A percentile compares a stretch with the other conserved stretches of the same genome.
Evolutionary conservation across 371 early-diverging fungal species (phyloP).

Genomic region (Rhizopus microsporus): DNA sequence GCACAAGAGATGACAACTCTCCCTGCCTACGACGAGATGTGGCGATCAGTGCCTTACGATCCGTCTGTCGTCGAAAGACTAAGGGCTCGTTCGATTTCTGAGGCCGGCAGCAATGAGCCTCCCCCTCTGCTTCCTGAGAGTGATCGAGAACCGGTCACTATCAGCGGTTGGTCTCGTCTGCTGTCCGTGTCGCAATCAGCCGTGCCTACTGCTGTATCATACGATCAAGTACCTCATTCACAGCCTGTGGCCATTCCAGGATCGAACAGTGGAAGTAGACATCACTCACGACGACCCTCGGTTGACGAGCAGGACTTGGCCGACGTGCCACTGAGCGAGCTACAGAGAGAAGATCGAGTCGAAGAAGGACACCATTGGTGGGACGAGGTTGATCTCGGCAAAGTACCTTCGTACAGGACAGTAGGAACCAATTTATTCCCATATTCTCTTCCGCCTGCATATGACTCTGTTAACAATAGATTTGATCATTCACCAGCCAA

Average conservation of each 20-base stretch:
- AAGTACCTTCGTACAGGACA: slow-evolving; percentile 44
- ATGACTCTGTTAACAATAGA: slow-evolving; percentile 21
- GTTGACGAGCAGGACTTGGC: slow-evolving; percentile 1
- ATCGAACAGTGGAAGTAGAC: slow-evolving; percentile 19
- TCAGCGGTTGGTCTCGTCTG: slow-evolving; percentile 24
- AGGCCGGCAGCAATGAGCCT: slow-evolving; percentile 6
- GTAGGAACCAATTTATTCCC: slow-evolving; percentile 32
- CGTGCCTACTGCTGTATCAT: background rate
- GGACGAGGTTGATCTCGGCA: slow-evolving; percentile 42
- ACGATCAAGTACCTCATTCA: slow-evolving; percentile 2
- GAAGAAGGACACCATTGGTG: slow-evolving; percentile 27
- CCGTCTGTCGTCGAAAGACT: slow-evolving; percentile 18
- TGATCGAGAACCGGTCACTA: slow-evolving; percentile 10
- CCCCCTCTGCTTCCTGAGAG: background rate
- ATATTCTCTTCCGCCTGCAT: slow-evolving; percentile 39
- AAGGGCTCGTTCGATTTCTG: slow-evolving; percentile 13
- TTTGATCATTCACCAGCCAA: background rate
- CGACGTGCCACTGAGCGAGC: background rate
- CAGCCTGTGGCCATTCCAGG: slow-evolving; percentile 19
- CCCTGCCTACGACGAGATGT: slow-evolving; percentile 30
- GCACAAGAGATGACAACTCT: slow-evolving; percentile 19
- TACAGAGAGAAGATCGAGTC: background rate
- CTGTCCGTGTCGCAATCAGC: slow-evolving; percentile 14
- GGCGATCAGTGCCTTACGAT: slow-evolving; percentile 23
- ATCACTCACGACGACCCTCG: slow-evolving; percentile 22